Percentiles rank a stretch among this genome's conserved stretches.
Conservation (phyloP, 139 green algal genomes). For the Desmodesmus armatus region DNA sequence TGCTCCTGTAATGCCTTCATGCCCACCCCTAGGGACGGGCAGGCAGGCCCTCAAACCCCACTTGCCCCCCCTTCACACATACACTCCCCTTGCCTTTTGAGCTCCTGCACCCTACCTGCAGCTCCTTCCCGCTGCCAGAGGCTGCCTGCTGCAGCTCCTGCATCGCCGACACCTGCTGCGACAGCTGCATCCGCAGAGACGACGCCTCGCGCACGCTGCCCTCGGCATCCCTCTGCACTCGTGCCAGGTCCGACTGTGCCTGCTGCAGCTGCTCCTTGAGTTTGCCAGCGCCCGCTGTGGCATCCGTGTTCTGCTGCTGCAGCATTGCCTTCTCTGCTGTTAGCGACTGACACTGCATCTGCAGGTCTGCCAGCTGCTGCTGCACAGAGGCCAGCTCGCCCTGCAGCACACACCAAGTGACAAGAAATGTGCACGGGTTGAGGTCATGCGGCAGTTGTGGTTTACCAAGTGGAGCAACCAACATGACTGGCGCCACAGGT, state of each 20-base stretch:
- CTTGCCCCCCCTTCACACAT: not conserved
- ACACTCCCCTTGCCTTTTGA: too few species aligned
- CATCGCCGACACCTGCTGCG: slow-evolving; percentile 3
- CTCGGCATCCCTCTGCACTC: not conserved
- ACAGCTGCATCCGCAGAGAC: slow-evolving; percentile 20
- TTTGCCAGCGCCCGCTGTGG: not conserved
- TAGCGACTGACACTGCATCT: not conserved
- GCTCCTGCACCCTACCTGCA: too few species aligned
- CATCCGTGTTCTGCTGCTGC: slow-evolving; percentile 6
- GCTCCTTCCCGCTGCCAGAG: slow-evolving; percentile 1
- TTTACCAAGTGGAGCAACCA: too few species aligned
- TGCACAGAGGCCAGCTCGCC: not conserved
- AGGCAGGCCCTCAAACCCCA: not conserved
- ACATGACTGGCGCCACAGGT: too few species aligned
- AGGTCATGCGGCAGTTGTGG: too few species aligned
- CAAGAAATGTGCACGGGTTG: too few species aligned
- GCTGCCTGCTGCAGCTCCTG: slow-evolving; percentile 9
- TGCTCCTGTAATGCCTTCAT: not conserved
- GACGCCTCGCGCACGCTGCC: not conserved
- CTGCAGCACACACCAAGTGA: too few species aligned
- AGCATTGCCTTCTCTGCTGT: not conserved
- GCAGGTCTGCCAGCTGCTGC: not conserved
- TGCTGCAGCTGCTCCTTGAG: slow-evolving; percentile 19
- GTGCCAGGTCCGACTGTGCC: not conserved
- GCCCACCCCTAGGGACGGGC: not conserved